These are phyloP conservation scores for Pythium rishiriense DNA, from an alignment of 352 stramenopile species.

Conservation along the genomic window DNA sequence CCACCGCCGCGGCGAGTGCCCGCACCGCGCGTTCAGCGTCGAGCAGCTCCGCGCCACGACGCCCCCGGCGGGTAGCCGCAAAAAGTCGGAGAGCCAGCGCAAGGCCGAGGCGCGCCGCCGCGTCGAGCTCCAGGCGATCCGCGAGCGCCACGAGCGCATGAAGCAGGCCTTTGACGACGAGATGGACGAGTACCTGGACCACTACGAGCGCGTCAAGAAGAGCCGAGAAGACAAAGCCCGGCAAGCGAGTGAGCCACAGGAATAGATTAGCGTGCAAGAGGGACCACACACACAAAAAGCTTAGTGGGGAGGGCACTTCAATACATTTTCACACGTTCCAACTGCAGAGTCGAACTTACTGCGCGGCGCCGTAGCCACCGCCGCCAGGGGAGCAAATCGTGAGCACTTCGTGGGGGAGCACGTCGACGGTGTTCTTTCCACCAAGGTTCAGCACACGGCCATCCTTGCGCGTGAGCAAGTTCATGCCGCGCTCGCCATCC, in stretches of 20 bases:
- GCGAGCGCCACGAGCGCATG: slow-evolving; percentile 51
- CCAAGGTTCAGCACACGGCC: slow-evolving; percentile 75
- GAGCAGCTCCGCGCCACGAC: slow-evolving; percentile 35
- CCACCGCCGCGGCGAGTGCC: slow-evolving; percentile 54
- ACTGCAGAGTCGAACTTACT: slow-evolving; percentile 6
- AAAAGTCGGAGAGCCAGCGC: slow-evolving; percentile 20
- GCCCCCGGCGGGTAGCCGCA: background rate
- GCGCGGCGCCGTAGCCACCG: slow-evolving; percentile 88
- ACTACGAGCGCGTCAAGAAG: slow-evolving; percentile 16
- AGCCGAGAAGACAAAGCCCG: slow-evolving; percentile 8
- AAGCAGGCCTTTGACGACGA: slow-evolving; percentile 60
- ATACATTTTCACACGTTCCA: slow-evolving; percentile 5
- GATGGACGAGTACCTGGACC: slow-evolving; percentile 60
- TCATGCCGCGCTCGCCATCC: slow-evolving; percentile 90
- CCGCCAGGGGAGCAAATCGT: slow-evolving; percentile 96
- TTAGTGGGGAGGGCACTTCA: no score
- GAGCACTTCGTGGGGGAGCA: slow-evolving; percentile 92
- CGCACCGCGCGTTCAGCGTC: slow-evolving; percentile 30
- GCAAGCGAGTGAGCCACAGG: slow-evolving; percentile 24
- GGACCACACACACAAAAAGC: no score
- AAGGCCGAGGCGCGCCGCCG: slow-evolving; percentile 23
- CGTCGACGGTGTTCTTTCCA: slow-evolving; percentile 95
- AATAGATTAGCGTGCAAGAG: slow-evolving; percentile 12
- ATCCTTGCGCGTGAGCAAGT: slow-evolving; percentile 84
- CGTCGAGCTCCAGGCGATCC: slow-evolving; percentile 34